A percentile compares a stretch with the other conserved stretches of the same genome.
These are phyloP conservation scores for Boechera stricta DNA, from an alignment of 345 rosid genomes.

Conservation along the genomic window DNA sequence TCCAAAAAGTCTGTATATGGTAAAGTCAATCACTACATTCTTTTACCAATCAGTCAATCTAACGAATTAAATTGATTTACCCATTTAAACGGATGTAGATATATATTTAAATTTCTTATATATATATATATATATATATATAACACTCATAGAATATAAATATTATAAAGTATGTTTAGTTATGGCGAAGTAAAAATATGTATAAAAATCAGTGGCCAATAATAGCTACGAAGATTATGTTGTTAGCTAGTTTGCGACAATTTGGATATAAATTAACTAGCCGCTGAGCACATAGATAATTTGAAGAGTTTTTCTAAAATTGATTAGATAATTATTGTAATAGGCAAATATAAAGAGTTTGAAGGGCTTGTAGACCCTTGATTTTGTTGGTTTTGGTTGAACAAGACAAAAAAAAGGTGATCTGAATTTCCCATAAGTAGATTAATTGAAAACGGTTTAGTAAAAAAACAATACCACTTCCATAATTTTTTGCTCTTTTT, in stretches of 20 bases:
- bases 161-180: not conserved
- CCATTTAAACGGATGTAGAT: constrained; percentile 1
- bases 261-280: constrained; percentile 1
- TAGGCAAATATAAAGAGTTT: not conserved
- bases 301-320: not conserved
- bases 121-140: not conserved
- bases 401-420: not conserved
- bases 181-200: not conserved
- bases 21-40: constrained; percentile 19
- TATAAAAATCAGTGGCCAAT: not conserved
- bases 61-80: not conserved
- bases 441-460: not conserved
- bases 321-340: not conserved
- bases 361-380: not conserved
- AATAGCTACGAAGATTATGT: not conserved
- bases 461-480: too few species aligned
- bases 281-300: not conserved
- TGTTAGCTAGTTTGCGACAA: not conserved
- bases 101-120: not conserved
- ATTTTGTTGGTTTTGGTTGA: not conserved
- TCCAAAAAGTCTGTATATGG: not conserved
- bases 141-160: not conserved
- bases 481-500: too few species aligned
- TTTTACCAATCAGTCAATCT: constrained; percentile 34
- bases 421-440: not conserved